Base-by-base conservation (phyloP, 2,329 filamentous ascomycete genomes). In the Dactylellina cionopaga region DNA sequence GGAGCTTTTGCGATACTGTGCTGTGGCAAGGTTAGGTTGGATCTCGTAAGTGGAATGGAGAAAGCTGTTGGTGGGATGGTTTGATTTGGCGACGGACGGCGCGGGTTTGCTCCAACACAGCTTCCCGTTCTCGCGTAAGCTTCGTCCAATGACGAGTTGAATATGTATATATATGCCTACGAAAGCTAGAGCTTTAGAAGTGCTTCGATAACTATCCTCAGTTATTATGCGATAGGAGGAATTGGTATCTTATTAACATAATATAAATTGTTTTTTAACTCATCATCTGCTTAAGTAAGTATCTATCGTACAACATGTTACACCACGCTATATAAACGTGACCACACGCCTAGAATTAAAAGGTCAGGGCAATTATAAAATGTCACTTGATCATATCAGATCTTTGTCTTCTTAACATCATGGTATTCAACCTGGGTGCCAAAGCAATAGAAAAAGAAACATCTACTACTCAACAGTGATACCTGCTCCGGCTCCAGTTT, bases 31-130 rank as follows among this genome's bases (percentile, higher is more conserved):
- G 39, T 59, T 47, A 25, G 27, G 2, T 25, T 25, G n/a, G n/a
- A n/a, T n/a, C n/a, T n/a, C n/a, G n/a, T n/a, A n/a, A n/a, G n/a
- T n/a, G n/a, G n/a, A n/a, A n/a, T n/a, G n/a, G n/a, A n/a, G n/a
- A n/a, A n/a, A n/a, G n/a, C n/a, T n/a, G n/a, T 52, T 52, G 47
- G 47, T 64, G 59, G 59, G 59, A 64, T 64, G 59, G 33, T 55
- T 41, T 54, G 59, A 37, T 25, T 39, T 58, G 31, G 51, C 19
- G n/a, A n/a, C n/a, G n/a, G n/a, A n/a, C n/a, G n/a, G n/a, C n/a
- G 33, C 15, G 24, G 39, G 27, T 44, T 46, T 44, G 31, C n/a
- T n/a, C n/a, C n/a, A n/a, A n/a, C n/a, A n/a, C n/a, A n/a, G n/a
- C n/a, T n/a, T n/a, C n/a, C n/a, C n/a, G n/a, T n/a, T n/a, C n/a